A percentile compares a stretch with the other conserved stretches of the same genome.
Conservation (phyloP, 371 early-diverging fungal species). For the Lichtheimia ornata region DNA sequence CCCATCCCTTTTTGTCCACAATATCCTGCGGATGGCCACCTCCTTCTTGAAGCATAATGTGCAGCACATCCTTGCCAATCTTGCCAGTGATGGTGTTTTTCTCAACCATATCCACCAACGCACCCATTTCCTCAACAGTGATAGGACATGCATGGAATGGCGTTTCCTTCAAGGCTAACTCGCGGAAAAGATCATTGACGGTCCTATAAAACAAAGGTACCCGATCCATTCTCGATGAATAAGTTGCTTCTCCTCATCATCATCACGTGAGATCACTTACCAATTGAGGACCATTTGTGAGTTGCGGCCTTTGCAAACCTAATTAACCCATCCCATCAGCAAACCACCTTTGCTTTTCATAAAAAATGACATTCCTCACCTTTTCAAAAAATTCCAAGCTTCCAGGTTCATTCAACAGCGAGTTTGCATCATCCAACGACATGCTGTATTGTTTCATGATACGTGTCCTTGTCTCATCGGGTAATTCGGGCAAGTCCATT, state of each 20-base stretch:
- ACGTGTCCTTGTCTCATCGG: slow-evolving; percentile 64
- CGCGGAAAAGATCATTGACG: slow-evolving; percentile 77
- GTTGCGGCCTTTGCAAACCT: slow-evolving; percentile 44
- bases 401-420: slow-evolving; percentile 73
- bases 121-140: slow-evolving; percentile 58
- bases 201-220: slow-evolving; percentile 53
- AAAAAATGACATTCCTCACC: slow-evolving; percentile 21
- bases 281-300: slow-evolving; percentile 48
- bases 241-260: background rate
- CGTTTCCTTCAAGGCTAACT: slow-evolving; percentile 61
- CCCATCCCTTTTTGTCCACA: slow-evolving; percentile 72
- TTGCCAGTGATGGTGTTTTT: slow-evolving; percentile 61
- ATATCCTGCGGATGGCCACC: slow-evolving; percentile 54
- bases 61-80: slow-evolving; percentile 68
- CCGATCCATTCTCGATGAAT: background rate
- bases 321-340: background rate
- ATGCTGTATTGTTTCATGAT: slow-evolving; percentile 66
- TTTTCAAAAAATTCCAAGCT: slow-evolving; percentile 76
- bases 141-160: slow-evolving; percentile 61
- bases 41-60: slow-evolving; percentile 66
- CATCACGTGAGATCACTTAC: slow-evolving; percentile 20
- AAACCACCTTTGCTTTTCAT: background rate
- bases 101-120: slow-evolving; percentile 67
- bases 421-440: slow-evolving; percentile 54
- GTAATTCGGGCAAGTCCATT: slow-evolving; percentile 67